Evolutionary conservation across 129 eudicot genomes (phyloP).

Genomic region (Arctium lappa): DNA sequence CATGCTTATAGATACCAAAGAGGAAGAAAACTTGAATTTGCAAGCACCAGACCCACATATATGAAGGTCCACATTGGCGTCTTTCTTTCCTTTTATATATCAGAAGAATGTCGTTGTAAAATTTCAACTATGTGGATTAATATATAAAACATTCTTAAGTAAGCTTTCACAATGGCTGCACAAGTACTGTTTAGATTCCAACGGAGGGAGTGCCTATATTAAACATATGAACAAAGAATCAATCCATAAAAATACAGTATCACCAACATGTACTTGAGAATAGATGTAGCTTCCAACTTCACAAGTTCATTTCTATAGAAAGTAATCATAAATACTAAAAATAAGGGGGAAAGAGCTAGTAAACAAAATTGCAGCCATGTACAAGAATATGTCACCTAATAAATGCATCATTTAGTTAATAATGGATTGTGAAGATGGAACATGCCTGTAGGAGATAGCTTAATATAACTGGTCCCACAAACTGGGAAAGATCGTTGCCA

Average conservation of each 20-base stretch:
- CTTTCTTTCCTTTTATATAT: background rate
- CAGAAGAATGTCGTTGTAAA: background rate
- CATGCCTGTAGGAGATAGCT: conserved; percentile 68
- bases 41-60: background rate
- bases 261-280: background rate
- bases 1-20: background rate
- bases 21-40: background rate
- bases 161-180: background rate
- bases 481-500: conserved; percentile 85
- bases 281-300: background rate
- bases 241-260: too few relatives aligned
- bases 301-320: conserved; percentile 5
- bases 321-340: background rate
- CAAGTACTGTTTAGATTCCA: background rate
- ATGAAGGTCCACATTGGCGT: background rate
- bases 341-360: background rate
- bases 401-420: conserved; percentile 1
- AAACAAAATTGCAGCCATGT: background rate
- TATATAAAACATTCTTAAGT: background rate
- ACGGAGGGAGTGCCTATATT: too few relatives aligned
- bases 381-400: conserved; percentile 1
- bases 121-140: background rate
- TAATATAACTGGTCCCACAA: conserved; percentile 84
- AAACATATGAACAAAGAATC: too few relatives aligned
- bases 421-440: conserved; percentile 8